These are phyloP conservation scores for Turnera subulata DNA, from an alignment of 345 rosid genomes.

Conservation along the genomic window DNA sequence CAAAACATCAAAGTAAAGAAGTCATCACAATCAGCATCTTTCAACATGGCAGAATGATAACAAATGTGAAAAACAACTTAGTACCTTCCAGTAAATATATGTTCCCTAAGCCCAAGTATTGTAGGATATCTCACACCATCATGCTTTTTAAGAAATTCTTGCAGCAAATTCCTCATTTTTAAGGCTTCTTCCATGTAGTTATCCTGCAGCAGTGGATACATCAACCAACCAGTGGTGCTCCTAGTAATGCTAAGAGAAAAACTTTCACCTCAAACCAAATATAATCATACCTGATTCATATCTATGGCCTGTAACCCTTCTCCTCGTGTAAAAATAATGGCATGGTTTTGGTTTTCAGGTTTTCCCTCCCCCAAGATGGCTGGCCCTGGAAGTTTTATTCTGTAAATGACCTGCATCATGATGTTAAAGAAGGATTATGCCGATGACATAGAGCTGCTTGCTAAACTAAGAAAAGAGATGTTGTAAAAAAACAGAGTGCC, in stretches of 20 bases:
- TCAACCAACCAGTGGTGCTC: neutral
- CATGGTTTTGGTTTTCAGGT: conserved; percentile 99
- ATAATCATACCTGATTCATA: conserved; percentile 80
- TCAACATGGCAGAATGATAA: neutral
- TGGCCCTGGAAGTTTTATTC: conserved; percentile 94
- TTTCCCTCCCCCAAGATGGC: conserved; percentile 98
- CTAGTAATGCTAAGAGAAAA: too few relatives aligned
- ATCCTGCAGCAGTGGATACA: conserved; percentile 42
- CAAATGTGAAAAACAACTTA: conserved; percentile 2
- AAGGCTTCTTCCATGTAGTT: conserved; percentile 99
- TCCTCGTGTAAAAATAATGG: conserved; percentile 93
- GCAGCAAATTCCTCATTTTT: conserved; percentile 91
- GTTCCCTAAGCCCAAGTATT: conserved; percentile 98
- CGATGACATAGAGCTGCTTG: too few relatives aligned
- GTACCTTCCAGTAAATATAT: conserved; percentile 98
- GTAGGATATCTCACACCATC: conserved; percentile 91
- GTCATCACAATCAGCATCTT: neutral
- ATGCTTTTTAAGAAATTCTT: conserved; percentile 92
- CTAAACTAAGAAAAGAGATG: too few relatives aligned
- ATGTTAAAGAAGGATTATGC: too few relatives aligned
- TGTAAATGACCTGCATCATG: conserved; percentile 69
- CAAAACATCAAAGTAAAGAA: conserved; percentile 4
- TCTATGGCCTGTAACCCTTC: conserved; percentile 98
- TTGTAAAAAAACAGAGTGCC: too few relatives aligned
- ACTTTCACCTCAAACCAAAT: neutral